Conservation (phyloP, 768 basidiomycete species). For the Hericium erinaceus region DNA sequence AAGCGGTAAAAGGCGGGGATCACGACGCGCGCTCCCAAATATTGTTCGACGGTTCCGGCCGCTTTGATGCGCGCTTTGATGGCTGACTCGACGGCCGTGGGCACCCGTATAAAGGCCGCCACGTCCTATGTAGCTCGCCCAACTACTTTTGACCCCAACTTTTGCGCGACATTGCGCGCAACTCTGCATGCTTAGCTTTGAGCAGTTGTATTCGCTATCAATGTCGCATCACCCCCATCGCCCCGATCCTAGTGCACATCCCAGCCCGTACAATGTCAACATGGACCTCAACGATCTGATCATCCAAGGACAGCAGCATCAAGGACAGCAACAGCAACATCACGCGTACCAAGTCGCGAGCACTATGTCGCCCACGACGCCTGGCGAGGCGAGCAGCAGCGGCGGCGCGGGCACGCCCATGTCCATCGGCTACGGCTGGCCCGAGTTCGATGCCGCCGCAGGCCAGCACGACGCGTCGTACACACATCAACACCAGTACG, state of each 20-base stretch:
- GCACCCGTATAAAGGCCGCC: constrained; percentile 5
- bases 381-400: constrained; percentile 11
- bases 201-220: too few species aligned
- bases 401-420: constrained; percentile 9
- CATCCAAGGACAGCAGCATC: constrained; percentile 5
- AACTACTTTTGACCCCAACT: too few species aligned
- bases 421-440: constrained; percentile 5
- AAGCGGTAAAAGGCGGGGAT: constrained; percentile 3
- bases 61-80: constrained; percentile 4
- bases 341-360: constrained; percentile 1
- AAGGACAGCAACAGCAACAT: constrained; percentile 2
- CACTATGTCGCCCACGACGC: constrained; percentile 10
- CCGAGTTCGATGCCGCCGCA: constrained; percentile 11
- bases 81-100: background rate
- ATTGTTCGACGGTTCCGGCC: constrained; percentile 13
- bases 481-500: constrained; percentile 1
- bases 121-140: background rate
- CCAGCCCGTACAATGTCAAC: background rate
- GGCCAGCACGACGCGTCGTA: constrained; percentile 1
- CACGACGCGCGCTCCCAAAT: background rate
- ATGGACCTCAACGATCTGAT: background rate
- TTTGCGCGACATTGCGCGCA: too few species aligned
- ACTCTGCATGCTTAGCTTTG: too few species aligned
- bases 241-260: too few species aligned
- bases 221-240: too few species aligned